A percentile compares a stretch with the other conserved stretches of the same genome.
phyloP scores from a whole-genome alignment of 2,329 filamentous ascomycete genomes.

The Paraphaeosphaeria sporulosa region DNA sequence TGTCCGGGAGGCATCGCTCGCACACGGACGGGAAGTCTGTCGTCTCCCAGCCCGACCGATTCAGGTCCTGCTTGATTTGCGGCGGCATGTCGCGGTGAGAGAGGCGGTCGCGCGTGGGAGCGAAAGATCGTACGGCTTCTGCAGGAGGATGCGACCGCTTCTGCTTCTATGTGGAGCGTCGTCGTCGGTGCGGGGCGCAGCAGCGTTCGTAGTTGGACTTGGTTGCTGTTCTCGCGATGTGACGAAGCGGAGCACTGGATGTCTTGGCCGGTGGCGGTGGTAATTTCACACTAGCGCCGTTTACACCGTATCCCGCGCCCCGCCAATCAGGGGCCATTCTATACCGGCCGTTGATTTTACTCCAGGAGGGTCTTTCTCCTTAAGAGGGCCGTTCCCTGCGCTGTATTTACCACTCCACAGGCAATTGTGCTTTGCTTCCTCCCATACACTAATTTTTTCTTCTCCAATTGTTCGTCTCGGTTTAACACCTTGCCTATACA shows the following conservation, averaged over 20 bases:
- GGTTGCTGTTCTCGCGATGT: neutral
- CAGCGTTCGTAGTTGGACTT: neutral
- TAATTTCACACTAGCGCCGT: constrained; percentile 9
- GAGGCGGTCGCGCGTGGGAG: constrained; percentile 10
- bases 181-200: constrained; percentile 12
- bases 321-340: constrained; percentile 9
- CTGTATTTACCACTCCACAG: constrained; percentile 3
- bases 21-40: constrained; percentile 88
- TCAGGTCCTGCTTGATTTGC: constrained; percentile 95
- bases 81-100: constrained; percentile 69
- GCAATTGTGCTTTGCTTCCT: constrained; percentile 3
- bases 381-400: constrained; percentile 7
- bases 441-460: constrained; percentile 8
- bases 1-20: constrained; percentile 93
- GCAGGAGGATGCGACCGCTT: constrained; percentile 1
- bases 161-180: neutral
- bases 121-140: constrained; percentile 4
- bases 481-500: constrained; percentile 16
- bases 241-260: constrained; percentile 6
- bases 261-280: constrained; percentile 4
- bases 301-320: neutral
- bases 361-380: constrained; percentile 5
- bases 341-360: constrained; percentile 27
- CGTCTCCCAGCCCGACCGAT: constrained; percentile 94
- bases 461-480: constrained; percentile 1